Evolutionary conservation across 1,284 basidiomycete species (phyloP), one percentile per base, ranked within the genome.

Genomic region (Phellinidium pouzarii): DNA sequence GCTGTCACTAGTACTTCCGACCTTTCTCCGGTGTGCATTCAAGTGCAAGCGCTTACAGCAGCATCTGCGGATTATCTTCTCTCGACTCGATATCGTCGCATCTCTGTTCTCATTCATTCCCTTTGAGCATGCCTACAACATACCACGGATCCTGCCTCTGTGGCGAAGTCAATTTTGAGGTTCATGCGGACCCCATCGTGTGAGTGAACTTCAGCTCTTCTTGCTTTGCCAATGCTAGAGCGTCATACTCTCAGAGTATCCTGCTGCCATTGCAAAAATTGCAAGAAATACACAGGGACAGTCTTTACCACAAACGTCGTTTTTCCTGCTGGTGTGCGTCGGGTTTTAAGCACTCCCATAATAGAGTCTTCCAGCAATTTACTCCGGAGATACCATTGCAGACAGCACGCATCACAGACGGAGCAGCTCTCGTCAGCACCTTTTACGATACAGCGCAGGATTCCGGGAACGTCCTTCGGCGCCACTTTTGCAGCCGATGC

Each of bases 271-370:
- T 59, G 59, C 46, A 49, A 26, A 1, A 59, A 59, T 26, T 59
- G 59, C 41, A 58, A 57, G 38, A 58, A 52, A 31, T 59, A 56
- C 42, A 59, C 59, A 1, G 59, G 59, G 25, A 59, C 59, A 3
- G 55, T 52, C 4, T 59, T 59, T 36, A 58, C 59, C 7, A 59
- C 57, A 4, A 59, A 58, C 37, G 48, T 59, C 12, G 55, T 59
- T 11, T 59, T 59, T 25, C 57, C 57, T 3, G 44, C 51, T 9
- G 27, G 41, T 3, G 59, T 59, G 17, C 25, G 50, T 44, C n/a
- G n/a, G n/a, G n/a, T 19, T 27, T 26, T 4, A 8, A 27, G 31
- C 22, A n/a, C n/a, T n/a, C n/a, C n/a, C n/a, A n/a, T n/a, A n/a
- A n/a, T n/a, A n/a, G n/a, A n/a, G n/a, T n/a, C n/a, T n/a, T n/a